Evolutionary conservation across 2,329 filamentous ascomycete species (phyloP).

Genomic region (Colletotrichum gigasporum): DNA sequence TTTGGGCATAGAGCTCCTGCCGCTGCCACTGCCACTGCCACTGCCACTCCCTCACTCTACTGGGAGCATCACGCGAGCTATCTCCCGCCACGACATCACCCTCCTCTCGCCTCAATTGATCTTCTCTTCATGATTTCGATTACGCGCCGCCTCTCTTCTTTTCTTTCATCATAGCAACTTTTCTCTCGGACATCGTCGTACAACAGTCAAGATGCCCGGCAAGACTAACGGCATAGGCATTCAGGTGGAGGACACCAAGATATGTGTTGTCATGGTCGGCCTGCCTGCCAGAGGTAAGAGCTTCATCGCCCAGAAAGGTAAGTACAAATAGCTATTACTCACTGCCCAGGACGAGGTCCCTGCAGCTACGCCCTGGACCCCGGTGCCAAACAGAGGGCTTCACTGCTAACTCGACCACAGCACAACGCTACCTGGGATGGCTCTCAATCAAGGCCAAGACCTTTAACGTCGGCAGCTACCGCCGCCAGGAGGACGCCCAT

Average conservation of each 20-base stretch:
- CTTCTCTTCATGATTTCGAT: slow-evolving; percentile 11
- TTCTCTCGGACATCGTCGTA: slow-evolving; percentile 6
- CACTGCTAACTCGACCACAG: slow-evolving; percentile 53
- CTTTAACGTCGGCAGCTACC: slow-evolving; percentile 98
- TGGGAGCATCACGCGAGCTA: slow-evolving; percentile 32
- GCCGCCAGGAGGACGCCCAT: slow-evolving; percentile 87
- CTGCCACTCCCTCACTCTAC: slow-evolving; percentile 4
- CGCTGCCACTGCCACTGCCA: neutral
- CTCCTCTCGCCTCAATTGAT: slow-evolving; percentile 4
- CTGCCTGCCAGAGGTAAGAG: slow-evolving; percentile 96
- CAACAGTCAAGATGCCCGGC: slow-evolving; percentile 50
- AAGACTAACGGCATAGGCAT: slow-evolving; percentile 74
- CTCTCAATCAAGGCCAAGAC: slow-evolving; percentile 92
- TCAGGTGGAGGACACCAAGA: slow-evolving; percentile 93
- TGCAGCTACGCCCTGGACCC: neutral
- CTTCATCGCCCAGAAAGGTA: slow-evolving; percentile 97
- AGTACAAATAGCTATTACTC: slow-evolving; percentile 36
- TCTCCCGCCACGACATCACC: slow-evolving; percentile 9
- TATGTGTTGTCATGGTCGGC: slow-evolving; percentile 99
- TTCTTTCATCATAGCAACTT: slow-evolving; percentile 17
- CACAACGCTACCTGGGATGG: slow-evolving; percentile 95
- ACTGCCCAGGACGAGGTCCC: neutral
- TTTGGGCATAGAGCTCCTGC: slow-evolving; percentile 16
- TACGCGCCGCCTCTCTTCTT: neutral
- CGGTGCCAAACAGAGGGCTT: neutral